phyloP scores from a whole-genome alignment of 805 yeast species.

The Kuraishia ogatae region DNA sequence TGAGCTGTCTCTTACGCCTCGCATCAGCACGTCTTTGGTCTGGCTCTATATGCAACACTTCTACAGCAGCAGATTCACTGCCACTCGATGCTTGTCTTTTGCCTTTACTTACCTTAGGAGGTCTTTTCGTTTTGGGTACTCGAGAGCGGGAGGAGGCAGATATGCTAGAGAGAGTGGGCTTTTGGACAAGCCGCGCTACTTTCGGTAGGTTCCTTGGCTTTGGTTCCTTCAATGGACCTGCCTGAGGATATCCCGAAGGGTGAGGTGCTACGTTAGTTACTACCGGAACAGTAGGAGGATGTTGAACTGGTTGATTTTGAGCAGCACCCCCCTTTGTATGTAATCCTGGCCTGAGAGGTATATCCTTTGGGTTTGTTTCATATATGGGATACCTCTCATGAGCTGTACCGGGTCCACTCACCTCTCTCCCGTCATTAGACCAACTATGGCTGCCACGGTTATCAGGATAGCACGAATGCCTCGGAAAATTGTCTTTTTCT shows the following conservation, averaged over 20 bases:
- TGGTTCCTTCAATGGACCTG: neutral
- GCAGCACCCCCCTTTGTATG: neutral
- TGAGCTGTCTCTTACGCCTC: neutral
- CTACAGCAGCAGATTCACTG: neutral
- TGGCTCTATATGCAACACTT: neutral
- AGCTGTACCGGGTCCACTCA: neutral
- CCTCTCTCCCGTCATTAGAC: neutral
- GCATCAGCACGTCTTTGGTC: neutral
- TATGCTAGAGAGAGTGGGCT: neutral
- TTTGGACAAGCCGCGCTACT: neutral
- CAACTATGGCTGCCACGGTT: neutral
- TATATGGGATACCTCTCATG: neutral
- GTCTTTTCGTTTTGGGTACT: neutral
- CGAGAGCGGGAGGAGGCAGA: neutral
- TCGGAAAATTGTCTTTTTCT: too few species aligned
- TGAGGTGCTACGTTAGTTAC: neutral
- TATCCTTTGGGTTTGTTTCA: neutral
- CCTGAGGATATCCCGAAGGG: neutral
- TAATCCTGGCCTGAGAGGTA: neutral
- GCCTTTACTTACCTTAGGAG: neutral
- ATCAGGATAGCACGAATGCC: too few species aligned
- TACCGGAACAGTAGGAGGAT: neutral
- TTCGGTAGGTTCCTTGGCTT: too few species aligned
- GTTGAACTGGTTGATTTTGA: neutral
- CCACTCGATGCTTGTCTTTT: neutral